Evolutionary conservation across 192 early-diverging fungal genomes (phyloP), one percentile per base, ranked within the genome.

Genomic region (Backusella parvicylindrica): DNA sequence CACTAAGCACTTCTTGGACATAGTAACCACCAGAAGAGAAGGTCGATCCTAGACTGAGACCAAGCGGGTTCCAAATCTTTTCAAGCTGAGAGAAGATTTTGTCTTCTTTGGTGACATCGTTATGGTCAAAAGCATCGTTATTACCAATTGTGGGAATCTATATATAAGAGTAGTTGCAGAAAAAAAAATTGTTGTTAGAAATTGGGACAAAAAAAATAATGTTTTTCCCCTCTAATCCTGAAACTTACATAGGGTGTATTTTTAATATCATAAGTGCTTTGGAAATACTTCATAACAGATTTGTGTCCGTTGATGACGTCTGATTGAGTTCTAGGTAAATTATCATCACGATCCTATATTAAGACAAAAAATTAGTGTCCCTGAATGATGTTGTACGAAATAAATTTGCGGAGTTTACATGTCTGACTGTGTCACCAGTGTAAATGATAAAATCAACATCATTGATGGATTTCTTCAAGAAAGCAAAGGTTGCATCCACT

Each of bases 391-490:
- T 32, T 64, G 40, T 53, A 31, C 23, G 38, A 71, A 23, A 35
- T 38, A 60, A 31, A 16, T 60, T 60, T 60, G 28, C 28, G 15
- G 71, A 75, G 35, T 64, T 72, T 78, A 78, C 80, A 70, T 84
- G 83, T n/a, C 80, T 72, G 2, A 75, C 71, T 2, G 77, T 74
- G 47, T 84, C 83, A 41, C 79, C 79, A 38, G 83, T 84, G 70
- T 84, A 84, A 26, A 84, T 47, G 35, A 84, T 68, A 67, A 84
- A 84, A 65, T 84, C 80, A 32, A 82, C 64, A 53, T 79, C 72
- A 8, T 64, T 37, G 15, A 82, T 56, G 2, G 68, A 40, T 11
- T 70, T 71, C 18, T 77, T 76, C 43, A 84, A 40, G 36, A 79
- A 82, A 7, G 40, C 49, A 47, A 84, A 82, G 9, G 81, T 65